A percentile compares a stretch with the other conserved stretches of the same genome.
phyloP scores from a whole-genome alignment of 192 early-diverging fungal species.

The Rhizophagus prolifer region DNA sequence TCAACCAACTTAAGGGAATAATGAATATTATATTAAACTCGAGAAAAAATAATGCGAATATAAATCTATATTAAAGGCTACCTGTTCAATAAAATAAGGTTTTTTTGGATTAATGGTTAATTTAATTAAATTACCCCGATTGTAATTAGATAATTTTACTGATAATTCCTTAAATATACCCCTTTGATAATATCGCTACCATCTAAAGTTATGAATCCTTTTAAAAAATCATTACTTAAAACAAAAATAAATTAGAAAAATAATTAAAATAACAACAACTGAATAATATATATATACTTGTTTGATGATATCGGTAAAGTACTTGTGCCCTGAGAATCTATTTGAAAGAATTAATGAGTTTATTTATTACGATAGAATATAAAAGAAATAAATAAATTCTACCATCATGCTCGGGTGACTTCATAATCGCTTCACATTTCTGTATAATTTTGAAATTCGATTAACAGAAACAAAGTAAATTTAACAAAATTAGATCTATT shows the following conservation, averaged over 20 bases:
- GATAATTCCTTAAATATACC: slow-evolving; percentile 10
- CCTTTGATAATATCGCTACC: slow-evolving; percentile 18
- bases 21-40: background rate
- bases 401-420: slow-evolving; percentile 16
- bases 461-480: background rate
- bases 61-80: background rate
- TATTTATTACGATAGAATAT: background rate
- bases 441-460: background rate
- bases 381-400: slow-evolving; percentile 1
- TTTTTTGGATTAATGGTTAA: slow-evolving; percentile 15
- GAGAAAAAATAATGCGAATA: background rate
- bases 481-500: background rate
- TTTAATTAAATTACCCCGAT: slow-evolving; percentile 17
- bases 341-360: too few species aligned
- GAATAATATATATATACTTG: background rate
- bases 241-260: background rate
- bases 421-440: slow-evolving; percentile 27
- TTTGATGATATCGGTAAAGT: slow-evolving; percentile 18
- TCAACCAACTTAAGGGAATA: background rate
- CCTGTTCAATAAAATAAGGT: slow-evolving; percentile 29
- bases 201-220: slow-evolving; percentile 16
- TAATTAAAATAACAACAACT: background rate
- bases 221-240: slow-evolving; percentile 12
- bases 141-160: slow-evolving; percentile 18
- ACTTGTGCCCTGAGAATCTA: background rate